A percentile compares a stretch with the other conserved stretches of the same genome.
Evolutionary conservation across 2,329 filamentous ascomycete genomes (phyloP).

Genomic region (Aspergillus sp.): DNA sequence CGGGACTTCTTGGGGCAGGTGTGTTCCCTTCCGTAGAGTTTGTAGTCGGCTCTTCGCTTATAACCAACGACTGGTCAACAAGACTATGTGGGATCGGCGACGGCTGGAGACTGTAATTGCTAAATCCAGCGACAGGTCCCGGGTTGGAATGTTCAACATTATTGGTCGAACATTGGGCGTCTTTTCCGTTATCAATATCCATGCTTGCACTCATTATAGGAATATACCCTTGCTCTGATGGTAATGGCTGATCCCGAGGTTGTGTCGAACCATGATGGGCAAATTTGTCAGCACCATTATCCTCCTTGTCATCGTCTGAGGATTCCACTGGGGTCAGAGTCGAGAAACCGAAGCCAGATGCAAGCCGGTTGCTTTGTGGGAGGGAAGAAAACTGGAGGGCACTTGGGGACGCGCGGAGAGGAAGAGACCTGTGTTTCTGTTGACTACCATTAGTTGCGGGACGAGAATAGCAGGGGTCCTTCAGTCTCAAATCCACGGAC

Average conservation of each 20-base stretch:
- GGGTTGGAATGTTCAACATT: conserved; percentile 17
- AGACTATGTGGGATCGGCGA: conserved; percentile 34
- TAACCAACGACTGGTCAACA: conserved; percentile 33
- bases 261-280: not conserved
- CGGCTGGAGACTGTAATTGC: conserved; percentile 23
- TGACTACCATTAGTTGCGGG: conserved; percentile 12
- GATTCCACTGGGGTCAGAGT: conserved; percentile 41
- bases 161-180: conserved; percentile 19
- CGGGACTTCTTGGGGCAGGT: conserved; percentile 14
- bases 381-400: conserved; percentile 22
- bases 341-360: conserved; percentile 22
- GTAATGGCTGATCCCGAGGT: conserved; percentile 4
- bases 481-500: conserved; percentile 18
- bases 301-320: conserved; percentile 40
- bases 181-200: conserved; percentile 34
- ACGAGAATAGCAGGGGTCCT: not conserved
- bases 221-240: not conserved
- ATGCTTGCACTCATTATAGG: conserved; percentile 21
- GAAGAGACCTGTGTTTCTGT: conserved; percentile 37
- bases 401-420: conserved; percentile 31
- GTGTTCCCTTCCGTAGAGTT: conserved; percentile 35
- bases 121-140: conserved; percentile 24
- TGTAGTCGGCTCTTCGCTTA: conserved; percentile 31
- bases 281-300: conserved; percentile 17
- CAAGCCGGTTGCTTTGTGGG: conserved; percentile 19